Conservation (phyloP, 768 basidiomycete genomes). For the Boletus eberwhitei region DNA sequence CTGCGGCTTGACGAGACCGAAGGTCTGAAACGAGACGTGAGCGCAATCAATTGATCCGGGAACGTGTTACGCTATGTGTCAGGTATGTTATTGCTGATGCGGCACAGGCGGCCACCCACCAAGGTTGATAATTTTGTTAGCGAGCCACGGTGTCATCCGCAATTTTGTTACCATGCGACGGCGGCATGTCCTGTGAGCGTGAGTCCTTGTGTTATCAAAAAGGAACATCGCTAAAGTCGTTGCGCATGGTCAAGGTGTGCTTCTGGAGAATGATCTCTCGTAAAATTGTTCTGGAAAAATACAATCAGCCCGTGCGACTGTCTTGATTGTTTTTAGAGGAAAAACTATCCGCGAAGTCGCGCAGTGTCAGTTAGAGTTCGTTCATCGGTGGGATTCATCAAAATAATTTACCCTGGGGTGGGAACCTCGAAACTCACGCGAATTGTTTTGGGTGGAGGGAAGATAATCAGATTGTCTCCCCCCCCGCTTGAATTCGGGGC, state of each 20-base stretch:
- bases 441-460: not conserved
- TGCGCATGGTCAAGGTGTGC: not conserved
- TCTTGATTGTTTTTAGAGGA: not conserved
- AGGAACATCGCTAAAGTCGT: not conserved
- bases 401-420: conserved; percentile 1
- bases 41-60: not conserved
- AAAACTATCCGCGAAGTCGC: not conserved
- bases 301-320: not conserved
- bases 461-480: not conserved
- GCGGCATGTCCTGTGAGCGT: not conserved
- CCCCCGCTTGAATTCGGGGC: not conserved
- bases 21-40: not conserved
- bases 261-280: not conserved
- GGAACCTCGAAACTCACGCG: not conserved
- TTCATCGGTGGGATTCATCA: not conserved
- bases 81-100: not conserved
- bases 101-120: not conserved
- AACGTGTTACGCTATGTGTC: not conserved
- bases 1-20: not conserved
- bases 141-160: not conserved
- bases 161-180: not conserved
- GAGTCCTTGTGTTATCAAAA: not conserved
- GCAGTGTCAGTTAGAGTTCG: not conserved
- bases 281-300: not conserved
- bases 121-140: not conserved